Percentiles rank a stretch among this genome's conserved stretches.
phyloP scores from a whole-genome alignment of 2,329 filamentous ascomycete genomes.

The Colletotrichum sidae region DNA sequence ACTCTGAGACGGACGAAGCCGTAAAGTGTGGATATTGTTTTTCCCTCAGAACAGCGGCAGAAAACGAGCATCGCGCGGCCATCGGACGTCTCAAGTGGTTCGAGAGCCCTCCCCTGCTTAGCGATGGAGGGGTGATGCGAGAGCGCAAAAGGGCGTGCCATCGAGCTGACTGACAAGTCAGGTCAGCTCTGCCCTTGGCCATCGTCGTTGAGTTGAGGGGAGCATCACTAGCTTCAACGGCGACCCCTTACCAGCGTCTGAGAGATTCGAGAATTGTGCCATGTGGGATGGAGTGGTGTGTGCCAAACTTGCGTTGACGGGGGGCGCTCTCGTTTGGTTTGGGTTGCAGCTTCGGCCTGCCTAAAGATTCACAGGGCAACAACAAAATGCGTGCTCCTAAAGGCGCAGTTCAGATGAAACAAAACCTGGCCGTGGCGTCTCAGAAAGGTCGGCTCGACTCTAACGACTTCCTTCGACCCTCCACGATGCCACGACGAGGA shows the following conservation, averaged over 20 bases:
- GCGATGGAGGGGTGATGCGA: background rate
- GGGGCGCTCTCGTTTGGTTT: background rate
- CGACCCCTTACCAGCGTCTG: background rate
- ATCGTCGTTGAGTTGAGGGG: constrained; percentile 12
- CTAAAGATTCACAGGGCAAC: background rate
- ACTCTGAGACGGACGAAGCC: constrained; percentile 28
- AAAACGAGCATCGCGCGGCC: constrained; percentile 8
- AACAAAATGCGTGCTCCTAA: constrained; percentile 6
- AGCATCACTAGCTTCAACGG: constrained; percentile 24
- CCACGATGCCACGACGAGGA: background rate
- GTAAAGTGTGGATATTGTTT: constrained; percentile 30
- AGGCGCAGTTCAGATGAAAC: constrained; percentile 32
- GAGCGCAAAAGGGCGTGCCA: constrained; percentile 3
- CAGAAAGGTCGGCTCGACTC: constrained; percentile 6
- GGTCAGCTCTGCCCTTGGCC: constrained; percentile 11
- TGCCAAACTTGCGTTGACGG: constrained; percentile 11
- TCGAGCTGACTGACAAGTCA: constrained; percentile 4
- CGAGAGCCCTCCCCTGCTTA: constrained; percentile 13
- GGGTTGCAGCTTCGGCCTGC: background rate
- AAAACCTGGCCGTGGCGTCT: constrained; percentile 31
- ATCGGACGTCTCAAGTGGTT: constrained; percentile 31
- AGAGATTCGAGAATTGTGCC: constrained; percentile 12
- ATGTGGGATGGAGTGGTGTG: constrained; percentile 1
- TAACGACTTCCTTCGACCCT: background rate
- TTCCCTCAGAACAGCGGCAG: background rate